Percentiles rank a stretch among this genome's conserved stretches.
Conservation (phyloP, 768 basidiomycete genomes). For the Mycena epipterygia region DNA sequence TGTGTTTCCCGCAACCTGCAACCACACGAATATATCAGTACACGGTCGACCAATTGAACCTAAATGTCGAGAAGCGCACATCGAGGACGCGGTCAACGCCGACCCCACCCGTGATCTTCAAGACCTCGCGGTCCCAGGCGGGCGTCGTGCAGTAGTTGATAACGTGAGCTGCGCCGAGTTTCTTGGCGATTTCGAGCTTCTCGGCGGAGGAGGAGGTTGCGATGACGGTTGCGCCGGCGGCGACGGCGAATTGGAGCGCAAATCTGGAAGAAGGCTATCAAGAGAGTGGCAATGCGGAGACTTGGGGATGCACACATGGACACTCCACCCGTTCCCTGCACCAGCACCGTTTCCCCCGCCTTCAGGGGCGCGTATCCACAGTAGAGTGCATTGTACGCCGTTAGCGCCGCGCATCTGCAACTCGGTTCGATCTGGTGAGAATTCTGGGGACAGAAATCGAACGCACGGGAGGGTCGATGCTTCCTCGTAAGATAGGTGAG, state of each 20-base stretch:
- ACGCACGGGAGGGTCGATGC: constrained; percentile 73
- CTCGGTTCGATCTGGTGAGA: background rate
- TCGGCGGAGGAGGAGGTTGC: constrained; percentile 64
- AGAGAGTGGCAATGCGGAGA: background rate
- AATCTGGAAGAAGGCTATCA: constrained; percentile 49
- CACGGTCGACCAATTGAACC: no score
- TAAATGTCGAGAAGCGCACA: constrained; percentile 36
- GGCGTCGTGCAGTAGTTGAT: constrained; percentile 66
- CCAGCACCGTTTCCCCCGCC: constrained; percentile 62
- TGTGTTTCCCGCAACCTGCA: constrained; percentile 57
- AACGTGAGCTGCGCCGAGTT: constrained; percentile 56
- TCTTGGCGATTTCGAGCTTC: constrained; percentile 58
- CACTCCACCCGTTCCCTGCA: constrained; percentile 63
- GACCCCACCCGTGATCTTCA: constrained; percentile 44
- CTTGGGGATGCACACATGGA: constrained; percentile 47
- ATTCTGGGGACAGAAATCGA: background rate
- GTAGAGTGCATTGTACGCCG: constrained; percentile 62
- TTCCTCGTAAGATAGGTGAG: constrained; percentile 72
- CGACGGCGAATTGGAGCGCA: constrained; percentile 62
- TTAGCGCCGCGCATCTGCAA: constrained; percentile 58
- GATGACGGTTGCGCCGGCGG: constrained; percentile 64
- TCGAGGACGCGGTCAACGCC: constrained; percentile 42
- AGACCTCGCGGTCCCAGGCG: constrained; percentile 64
- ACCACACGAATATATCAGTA: background rate
- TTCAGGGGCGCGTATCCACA: constrained; percentile 54